Conservation (phyloP, 805 yeast species). For the Starmera dryadoides region DNA sequence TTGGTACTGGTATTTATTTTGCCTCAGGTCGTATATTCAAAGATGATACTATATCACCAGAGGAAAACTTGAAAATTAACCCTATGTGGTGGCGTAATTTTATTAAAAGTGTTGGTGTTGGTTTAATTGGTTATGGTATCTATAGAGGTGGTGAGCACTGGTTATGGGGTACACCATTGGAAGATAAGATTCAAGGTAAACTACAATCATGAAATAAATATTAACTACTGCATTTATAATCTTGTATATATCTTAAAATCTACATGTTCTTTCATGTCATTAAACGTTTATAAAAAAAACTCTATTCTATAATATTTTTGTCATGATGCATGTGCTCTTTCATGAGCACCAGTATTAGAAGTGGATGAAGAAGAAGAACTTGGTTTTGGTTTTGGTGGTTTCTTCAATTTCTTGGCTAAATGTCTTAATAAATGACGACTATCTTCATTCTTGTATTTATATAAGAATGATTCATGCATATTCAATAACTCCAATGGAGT, state of each 20-base stretch:
- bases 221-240: no score
- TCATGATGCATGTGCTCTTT: no score
- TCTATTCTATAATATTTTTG: no score
- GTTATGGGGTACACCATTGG: no score
- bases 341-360: no score
- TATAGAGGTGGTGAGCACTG: conserved; percentile 59
- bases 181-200: no score
- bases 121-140: conserved; percentile 48
- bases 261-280: no score
- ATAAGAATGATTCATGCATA: conserved; percentile 23
- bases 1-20: conserved; percentile 59
- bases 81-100: conserved; percentile 60
- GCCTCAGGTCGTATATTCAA: conserved; percentile 48
- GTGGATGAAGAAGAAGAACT: no score
- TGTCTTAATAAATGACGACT: conserved; percentile 30
- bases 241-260: no score
- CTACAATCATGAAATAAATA: no score
- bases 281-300: no score
- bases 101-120: conserved; percentile 46
- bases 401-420: conserved; percentile 33
- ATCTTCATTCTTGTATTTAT: conserved; percentile 25
- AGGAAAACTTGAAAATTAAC: conserved; percentile 27
- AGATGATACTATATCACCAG: conserved; percentile 28
- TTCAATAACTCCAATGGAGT: conserved; percentile 64
- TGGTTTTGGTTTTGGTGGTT: no score